phyloP scores from a whole-genome alignment of 1,284 basidiomycete species.

The Ceratobasidium sp. region DNA sequence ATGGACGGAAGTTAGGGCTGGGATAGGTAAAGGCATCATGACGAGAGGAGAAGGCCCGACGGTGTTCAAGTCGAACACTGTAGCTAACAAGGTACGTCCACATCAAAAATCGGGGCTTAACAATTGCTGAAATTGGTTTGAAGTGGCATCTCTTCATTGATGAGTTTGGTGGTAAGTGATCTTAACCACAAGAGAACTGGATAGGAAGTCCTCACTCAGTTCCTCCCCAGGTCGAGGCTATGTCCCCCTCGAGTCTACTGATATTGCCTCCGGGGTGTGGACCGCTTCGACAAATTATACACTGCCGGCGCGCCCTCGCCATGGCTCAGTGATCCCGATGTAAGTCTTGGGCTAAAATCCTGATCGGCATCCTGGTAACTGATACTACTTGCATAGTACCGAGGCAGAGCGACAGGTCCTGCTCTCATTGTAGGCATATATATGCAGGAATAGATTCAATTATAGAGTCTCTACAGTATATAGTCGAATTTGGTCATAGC shows the following conservation, averaged over 20 bases:
- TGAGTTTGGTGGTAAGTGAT: constrained; percentile 24
- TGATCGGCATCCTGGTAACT: too few relatives aligned
- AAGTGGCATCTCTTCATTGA: constrained; percentile 38
- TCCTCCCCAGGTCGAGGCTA: constrained; percentile 22
- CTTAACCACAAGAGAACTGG: background rate
- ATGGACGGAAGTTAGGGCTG: constrained; percentile 27
- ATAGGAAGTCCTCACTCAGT: background rate
- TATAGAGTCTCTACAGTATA: background rate
- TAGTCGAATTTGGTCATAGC: background rate
- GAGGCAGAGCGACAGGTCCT: constrained; percentile 30
- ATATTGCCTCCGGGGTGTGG: constrained; percentile 24
- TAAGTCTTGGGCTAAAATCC: background rate
- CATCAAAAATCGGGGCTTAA: background rate
- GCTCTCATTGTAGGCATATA: constrained; percentile 3
- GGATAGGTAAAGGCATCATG: constrained; percentile 27
- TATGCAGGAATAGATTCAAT: background rate
- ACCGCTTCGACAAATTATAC: constrained; percentile 20
- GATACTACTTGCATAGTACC: background rate
- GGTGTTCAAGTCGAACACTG: constrained; percentile 36
- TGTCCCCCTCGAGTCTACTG: constrained; percentile 31
- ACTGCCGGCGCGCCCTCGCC: constrained; percentile 23
- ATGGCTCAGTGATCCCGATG: constrained; percentile 38
- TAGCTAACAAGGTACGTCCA: constrained; percentile 27
- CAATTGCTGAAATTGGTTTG: background rate
- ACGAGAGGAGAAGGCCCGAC: constrained; percentile 38